A percentile compares a stretch with the other conserved stretches of the same genome.
Conservation (phyloP, 306 rosid genomes). For the Cicer chorassanicum region DNA sequence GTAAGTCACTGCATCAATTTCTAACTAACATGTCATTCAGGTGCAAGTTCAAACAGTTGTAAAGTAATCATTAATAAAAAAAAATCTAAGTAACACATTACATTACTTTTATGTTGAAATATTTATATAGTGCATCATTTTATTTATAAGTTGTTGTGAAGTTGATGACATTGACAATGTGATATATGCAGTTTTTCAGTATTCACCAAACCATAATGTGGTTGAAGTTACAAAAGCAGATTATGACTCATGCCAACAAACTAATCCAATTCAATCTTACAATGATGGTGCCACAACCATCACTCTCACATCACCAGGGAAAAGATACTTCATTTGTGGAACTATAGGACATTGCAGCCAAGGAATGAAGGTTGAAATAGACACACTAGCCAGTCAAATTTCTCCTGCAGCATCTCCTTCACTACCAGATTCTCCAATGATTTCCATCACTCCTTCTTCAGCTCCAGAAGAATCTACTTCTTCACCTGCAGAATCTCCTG, state of each 20-base stretch:
- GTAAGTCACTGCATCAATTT: conserved; percentile 56
- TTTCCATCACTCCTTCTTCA: conserved; percentile 50
- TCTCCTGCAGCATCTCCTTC: conserved; percentile 55
- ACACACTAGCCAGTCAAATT: conserved; percentile 62
- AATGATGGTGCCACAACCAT: conserved; percentile 66
- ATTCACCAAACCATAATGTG: conserved; percentile 70
- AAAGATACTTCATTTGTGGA: conserved; percentile 88
- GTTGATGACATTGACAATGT: conserved; percentile 28
- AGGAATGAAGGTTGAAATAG: conserved; percentile 81
- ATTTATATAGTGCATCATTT: not conserved
- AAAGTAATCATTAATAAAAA: too few species aligned
- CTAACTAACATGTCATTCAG: not conserved
- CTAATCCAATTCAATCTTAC: conserved; percentile 60
- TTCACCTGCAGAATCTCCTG: conserved; percentile 49
- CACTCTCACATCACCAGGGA: conserved; percentile 70
- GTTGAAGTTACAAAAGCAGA: conserved; percentile 76
- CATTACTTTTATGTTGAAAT: conserved; percentile 19
- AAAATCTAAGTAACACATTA: not conserved
- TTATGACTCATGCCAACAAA: conserved; percentile 68
- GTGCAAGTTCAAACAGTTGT: too few species aligned
- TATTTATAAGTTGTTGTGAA: not conserved
- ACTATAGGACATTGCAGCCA: conserved; percentile 65
- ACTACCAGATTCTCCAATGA: conserved; percentile 31
- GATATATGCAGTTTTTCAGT: conserved; percentile 72
- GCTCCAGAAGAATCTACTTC: conserved; percentile 39